A percentile compares a stretch with the other conserved stretches of the same genome.
phyloP scores from a whole-genome alignment of 164 flowering plant genomes.

The Vitis rupestris region DNA sequence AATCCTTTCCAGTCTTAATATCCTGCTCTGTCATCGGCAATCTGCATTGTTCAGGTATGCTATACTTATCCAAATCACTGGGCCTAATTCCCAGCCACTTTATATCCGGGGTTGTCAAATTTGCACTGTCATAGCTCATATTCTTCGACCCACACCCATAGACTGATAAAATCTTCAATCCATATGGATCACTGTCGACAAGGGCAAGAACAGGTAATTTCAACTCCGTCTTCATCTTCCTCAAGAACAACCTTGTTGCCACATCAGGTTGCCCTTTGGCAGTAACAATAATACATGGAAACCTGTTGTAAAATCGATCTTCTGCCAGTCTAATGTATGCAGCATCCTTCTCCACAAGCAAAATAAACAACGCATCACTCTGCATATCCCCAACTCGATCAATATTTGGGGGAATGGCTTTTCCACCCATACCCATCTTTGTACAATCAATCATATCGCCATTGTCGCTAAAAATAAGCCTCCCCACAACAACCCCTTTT shows the following conservation, averaged over 20 bases:
- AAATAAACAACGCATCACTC: slow-evolving; percentile 88
- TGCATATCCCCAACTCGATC: slow-evolving; percentile 89
- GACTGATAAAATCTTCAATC: slow-evolving; percentile 88
- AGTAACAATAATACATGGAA: slow-evolving; percentile 91
- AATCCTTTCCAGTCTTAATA: slow-evolving; percentile 92
- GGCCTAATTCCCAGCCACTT: slow-evolving; percentile 98
- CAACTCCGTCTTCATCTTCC: slow-evolving; percentile 89
- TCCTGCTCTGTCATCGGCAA: slow-evolving; percentile 98
- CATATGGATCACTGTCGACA: slow-evolving; percentile 97
- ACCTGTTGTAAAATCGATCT: slow-evolving; percentile 90
- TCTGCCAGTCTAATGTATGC: slow-evolving; percentile 93
- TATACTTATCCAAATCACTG: slow-evolving; percentile 92
- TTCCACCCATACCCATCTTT: slow-evolving; percentile 98
- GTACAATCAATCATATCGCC: slow-evolving; percentile 98
- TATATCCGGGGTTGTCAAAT: slow-evolving; percentile 93
- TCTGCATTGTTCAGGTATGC: slow-evolving; percentile 92
- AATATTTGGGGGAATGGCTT: slow-evolving; percentile 96
- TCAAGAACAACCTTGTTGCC: slow-evolving; percentile 86
- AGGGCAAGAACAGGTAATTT: slow-evolving; percentile 86
- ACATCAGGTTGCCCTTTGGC: slow-evolving; percentile 99
- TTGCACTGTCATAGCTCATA: slow-evolving; percentile 94
- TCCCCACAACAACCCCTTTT: slow-evolving; percentile 93
- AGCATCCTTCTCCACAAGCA: slow-evolving; percentile 95
- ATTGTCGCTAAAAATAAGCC: slow-evolving; percentile 79
- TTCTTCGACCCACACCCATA: slow-evolving; percentile 99